Evolutionary conservation across 495 filamentous ascomycete species (phyloP).

Genomic region (Margaritispora aquatica): DNA sequence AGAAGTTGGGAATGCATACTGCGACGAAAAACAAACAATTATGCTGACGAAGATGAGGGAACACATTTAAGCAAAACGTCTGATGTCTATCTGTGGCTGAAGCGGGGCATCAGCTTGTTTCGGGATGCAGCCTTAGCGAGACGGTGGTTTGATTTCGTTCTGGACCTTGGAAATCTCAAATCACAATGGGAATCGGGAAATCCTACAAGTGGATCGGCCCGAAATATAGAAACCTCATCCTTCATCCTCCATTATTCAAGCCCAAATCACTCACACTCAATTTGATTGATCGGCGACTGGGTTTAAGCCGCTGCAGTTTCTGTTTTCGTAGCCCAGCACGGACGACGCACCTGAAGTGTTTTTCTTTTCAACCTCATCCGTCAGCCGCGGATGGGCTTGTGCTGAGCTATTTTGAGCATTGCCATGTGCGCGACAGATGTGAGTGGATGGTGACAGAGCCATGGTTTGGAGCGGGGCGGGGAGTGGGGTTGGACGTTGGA

Average conservation of each 20-base stretch:
- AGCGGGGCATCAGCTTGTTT: neutral
- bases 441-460: neutral
- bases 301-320: too few species aligned
- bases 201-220: neutral
- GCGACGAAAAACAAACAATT: neutral
- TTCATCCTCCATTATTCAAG: too few species aligned
- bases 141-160: neutral
- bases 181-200: too few species aligned
- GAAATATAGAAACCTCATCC: too few species aligned
- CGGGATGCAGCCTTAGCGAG: neutral
- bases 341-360: too few species aligned
- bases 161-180: neutral
- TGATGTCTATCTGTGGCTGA: neutral
- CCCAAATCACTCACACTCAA: too few species aligned
- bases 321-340: too few species aligned
- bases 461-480: neutral
- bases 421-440: too few species aligned
- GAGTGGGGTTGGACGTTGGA: neutral
- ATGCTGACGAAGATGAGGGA: too few species aligned
- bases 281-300: neutral
- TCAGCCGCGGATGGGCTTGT: neutral
- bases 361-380: too few species aligned
- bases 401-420: too few species aligned
- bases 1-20: neutral
- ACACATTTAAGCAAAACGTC: neutral